phyloP scores from a whole-genome alignment of 2,329 filamentous ascomycete species.

The Zymoseptoria passerinii region DNA sequence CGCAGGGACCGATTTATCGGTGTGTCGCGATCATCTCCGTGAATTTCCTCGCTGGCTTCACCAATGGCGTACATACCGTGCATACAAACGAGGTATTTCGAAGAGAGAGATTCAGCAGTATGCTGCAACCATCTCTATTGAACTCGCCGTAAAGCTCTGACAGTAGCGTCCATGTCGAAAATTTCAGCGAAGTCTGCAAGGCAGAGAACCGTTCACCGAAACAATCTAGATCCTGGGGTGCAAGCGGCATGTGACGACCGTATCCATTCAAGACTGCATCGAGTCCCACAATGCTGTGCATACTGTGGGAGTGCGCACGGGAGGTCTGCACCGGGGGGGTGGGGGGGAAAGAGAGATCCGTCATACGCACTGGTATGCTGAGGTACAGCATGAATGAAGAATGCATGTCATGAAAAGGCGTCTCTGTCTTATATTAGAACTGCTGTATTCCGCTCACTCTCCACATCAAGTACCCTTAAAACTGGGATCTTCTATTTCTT shows the following conservation, averaged over 20 bases:
- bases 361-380: not conserved
- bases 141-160: not conserved
- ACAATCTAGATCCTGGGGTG: not conserved
- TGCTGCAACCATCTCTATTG: not conserved
- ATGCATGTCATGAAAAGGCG: not conserved
- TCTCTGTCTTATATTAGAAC: not conserved
- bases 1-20: no score
- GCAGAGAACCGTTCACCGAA: not conserved
- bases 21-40: no score
- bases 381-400: not conserved
- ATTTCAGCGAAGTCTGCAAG: not conserved
- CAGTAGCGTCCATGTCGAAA: not conserved
- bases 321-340: not conserved
- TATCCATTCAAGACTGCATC: not conserved
- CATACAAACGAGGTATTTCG: not conserved
- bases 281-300: not conserved
- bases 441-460: not conserved
- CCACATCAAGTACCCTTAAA: not conserved
- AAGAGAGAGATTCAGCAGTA: not conserved
- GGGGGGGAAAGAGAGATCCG: not conserved
- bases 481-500: not conserved
- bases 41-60: no score
- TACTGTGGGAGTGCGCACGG: not conserved
- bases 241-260: not conserved
- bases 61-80: no score